phyloP scores from a whole-genome alignment of 768 basidiomycete species.

The Suillus variegatus region DNA sequence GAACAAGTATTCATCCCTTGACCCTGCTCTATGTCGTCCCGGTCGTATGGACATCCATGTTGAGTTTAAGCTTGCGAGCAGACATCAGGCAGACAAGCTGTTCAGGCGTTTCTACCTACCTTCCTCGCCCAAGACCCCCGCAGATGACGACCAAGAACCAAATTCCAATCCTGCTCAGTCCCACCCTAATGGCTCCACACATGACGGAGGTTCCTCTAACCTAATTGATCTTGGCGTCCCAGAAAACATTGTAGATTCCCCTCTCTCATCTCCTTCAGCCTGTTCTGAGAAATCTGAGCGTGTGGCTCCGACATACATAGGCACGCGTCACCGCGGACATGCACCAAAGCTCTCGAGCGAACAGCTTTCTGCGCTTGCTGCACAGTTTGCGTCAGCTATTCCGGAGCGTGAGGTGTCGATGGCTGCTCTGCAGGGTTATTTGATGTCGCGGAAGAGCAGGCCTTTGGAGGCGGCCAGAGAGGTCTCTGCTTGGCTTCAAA shows the following conservation, averaged over 20 bases:
- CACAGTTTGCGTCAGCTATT: slow-evolving; percentile 54
- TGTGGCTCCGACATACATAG: slow-evolving; percentile 10
- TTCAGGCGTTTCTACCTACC: slow-evolving; percentile 71
- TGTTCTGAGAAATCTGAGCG: slow-evolving; percentile 21
- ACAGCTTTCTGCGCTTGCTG: slow-evolving; percentile 49
- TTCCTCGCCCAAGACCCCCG: neutral
- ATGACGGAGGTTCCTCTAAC: neutral
- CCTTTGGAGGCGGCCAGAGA: slow-evolving; percentile 57
- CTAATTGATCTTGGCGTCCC: slow-evolving; percentile 20
- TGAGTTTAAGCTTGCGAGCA: slow-evolving; percentile 75
- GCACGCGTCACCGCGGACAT: slow-evolving; percentile 33
- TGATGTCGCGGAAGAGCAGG: slow-evolving; percentile 67
- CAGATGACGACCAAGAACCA: neutral
- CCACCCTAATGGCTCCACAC: neutral
- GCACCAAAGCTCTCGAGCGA: slow-evolving; percentile 42
- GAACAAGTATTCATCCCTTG: slow-evolving; percentile 69
- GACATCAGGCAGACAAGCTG: slow-evolving; percentile 63
- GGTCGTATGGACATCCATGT: slow-evolving; percentile 82
- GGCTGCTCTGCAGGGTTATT: slow-evolving; percentile 53
- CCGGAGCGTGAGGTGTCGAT: slow-evolving; percentile 46
- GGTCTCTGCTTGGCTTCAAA: slow-evolving; percentile 49
- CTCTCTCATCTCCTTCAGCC: neutral
- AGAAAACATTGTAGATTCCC: neutral
- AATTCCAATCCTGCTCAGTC: slow-evolving; percentile 1
- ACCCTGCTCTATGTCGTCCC: slow-evolving; percentile 73